Percentiles rank a stretch among this genome's conserved stretches.
Evolutionary conservation across 2,329 filamentous ascomycete species (phyloP).

Genomic region (Triangularia verruculosa): DNA sequence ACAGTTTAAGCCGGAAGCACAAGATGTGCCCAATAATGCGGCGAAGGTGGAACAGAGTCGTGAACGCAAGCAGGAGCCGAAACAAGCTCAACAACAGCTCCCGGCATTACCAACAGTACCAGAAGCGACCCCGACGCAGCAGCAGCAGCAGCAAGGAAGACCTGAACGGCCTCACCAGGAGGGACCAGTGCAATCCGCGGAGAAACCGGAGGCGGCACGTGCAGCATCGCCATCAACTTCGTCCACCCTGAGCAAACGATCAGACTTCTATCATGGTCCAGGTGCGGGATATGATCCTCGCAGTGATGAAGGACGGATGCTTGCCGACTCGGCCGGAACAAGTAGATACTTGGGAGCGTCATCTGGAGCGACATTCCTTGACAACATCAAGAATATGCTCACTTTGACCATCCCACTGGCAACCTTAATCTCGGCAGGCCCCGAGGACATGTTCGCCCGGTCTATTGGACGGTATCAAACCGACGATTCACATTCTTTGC

Average conservation of each 20-base stretch:
- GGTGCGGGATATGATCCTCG: not conserved
- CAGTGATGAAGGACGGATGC: slow-evolving; percentile 39
- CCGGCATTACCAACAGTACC: not conserved
- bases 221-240: not conserved
- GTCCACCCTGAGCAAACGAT: not conserved
- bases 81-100: too few relatives aligned
- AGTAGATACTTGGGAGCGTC: slow-evolving; percentile 48
- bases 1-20: not conserved
- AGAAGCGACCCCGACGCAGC: not conserved
- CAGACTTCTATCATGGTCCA: not conserved
- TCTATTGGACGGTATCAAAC: slow-evolving; percentile 47
- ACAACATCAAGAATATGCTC: slow-evolving; percentile 49
- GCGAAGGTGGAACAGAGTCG: too few relatives aligned
- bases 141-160: not conserved
- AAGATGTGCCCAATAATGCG: not conserved
- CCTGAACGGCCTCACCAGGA: not conserved
- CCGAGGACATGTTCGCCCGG: slow-evolving; percentile 35
- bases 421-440: slow-evolving; percentile 6
- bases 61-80: too few relatives aligned
- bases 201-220: not conserved
- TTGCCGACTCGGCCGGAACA: slow-evolving; percentile 44
- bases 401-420: slow-evolving; percentile 27
- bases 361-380: slow-evolving; percentile 49
- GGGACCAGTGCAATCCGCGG: not conserved
- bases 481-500: slow-evolving; percentile 43